These are phyloP conservation scores for Erodium trifolium DNA, from an alignment of 441 rosid species.

Conservation along the genomic window DNA sequence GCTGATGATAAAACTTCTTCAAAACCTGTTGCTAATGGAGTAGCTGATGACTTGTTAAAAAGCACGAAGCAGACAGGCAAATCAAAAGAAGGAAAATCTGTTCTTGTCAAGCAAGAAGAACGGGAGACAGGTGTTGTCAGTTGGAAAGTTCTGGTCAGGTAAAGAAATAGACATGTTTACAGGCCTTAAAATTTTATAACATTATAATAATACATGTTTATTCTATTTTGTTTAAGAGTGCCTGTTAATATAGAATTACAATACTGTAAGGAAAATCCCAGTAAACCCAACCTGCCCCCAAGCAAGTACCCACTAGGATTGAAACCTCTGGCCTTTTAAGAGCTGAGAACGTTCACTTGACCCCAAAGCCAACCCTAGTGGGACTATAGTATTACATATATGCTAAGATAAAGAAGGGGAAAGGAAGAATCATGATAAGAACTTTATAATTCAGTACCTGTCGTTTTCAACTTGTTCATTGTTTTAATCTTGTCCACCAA, in stretches of 20 bases:
- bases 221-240: no score
- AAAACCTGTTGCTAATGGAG: constrained; percentile 51
- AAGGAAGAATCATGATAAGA: background rate
- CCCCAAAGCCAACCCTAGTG: no score
- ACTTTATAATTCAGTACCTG: background rate
- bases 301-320: no score
- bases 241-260: no score
- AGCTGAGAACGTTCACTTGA: no score
- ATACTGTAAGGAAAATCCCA: no score
- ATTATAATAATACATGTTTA: background rate
- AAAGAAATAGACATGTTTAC: constrained; percentile 18
- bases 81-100: constrained; percentile 65
- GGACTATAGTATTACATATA: background rate
- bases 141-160: constrained; percentile 77
- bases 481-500: background rate
- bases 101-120: constrained; percentile 92
- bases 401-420: background rate
- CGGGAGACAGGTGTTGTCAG: constrained; percentile 94
- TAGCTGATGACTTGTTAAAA: constrained; percentile 28
- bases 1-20: constrained; percentile 28
- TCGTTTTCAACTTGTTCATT: background rate
- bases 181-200: constrained; percentile 3
- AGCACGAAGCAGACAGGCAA: constrained; percentile 35
- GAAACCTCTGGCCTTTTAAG: no score
- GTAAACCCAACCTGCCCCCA: no score